Percentiles rank a stretch among this genome's conserved stretches.
phyloP scores from a whole-genome alignment of 257 asterid genomes.

The Jasminum sambac region DNA sequence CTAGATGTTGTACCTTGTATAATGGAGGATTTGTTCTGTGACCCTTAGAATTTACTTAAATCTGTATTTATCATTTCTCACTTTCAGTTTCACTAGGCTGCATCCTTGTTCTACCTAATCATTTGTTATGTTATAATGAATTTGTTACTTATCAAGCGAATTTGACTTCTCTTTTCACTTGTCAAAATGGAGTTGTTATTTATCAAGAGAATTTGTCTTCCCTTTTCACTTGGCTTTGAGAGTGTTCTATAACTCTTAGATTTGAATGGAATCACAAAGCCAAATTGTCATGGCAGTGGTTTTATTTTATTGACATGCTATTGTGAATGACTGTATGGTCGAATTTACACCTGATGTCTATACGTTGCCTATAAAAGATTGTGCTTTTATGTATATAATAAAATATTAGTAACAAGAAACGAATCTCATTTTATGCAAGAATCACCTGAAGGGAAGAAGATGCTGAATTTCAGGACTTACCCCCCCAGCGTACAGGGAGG shows the following conservation, averaged over 20 bases:
- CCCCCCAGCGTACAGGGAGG: slow-evolving; percentile 89
- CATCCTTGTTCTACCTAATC: too few species aligned
- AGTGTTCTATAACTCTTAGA: not conserved
- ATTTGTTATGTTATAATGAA: too few species aligned
- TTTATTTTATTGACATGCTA: not conserved
- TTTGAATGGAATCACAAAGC: not conserved
- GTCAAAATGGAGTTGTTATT: too few species aligned
- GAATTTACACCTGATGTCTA: not conserved
- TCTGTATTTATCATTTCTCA: too few species aligned
- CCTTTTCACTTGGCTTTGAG: not conserved
- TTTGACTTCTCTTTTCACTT: too few species aligned
- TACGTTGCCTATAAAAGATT: not conserved
- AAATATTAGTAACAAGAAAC: too few species aligned
- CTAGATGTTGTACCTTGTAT: too few species aligned
- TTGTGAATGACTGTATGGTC: not conserved
- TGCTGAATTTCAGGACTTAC: slow-evolving; percentile 87
- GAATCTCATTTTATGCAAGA: slow-evolving; percentile 51
- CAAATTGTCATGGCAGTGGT: not conserved
- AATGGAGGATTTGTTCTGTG: too few species aligned
- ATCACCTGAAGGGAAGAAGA: slow-evolving; percentile 88
- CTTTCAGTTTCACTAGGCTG: too few species aligned
- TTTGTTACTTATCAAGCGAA: too few species aligned
- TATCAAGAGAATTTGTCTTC: not conserved
- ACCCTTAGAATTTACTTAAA: too few species aligned
- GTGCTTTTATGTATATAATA: too few species aligned